Evolutionary conservation across 1,284 basidiomycete genomes (phyloP), one percentile per base, ranked within the genome.

Genomic region (Gymnopus androsaceus): DNA sequence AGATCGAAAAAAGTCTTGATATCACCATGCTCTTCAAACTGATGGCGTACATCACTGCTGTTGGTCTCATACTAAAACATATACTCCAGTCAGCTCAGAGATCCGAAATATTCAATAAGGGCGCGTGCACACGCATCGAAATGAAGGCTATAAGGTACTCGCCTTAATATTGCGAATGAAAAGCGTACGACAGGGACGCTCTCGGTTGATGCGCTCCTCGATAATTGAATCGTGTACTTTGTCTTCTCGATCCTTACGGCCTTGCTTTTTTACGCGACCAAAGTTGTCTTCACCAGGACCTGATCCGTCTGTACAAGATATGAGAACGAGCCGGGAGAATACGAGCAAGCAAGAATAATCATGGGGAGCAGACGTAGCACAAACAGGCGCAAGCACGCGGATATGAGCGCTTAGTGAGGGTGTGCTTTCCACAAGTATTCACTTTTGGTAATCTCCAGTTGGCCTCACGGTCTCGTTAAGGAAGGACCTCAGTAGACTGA

Each of bases 111-210:
- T 46, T 55, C n/a, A n/a, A n/a, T n/a, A n/a, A n/a, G n/a, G n/a
- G 54, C 59, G 55, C 46, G 9, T 31, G 54, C 44, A 44, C 28
- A 48, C 21, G 8, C 42, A 41, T 12, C 48, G 38, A 58, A 46
- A 56, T 14, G 53, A 59, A 50, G 56, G 64, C 50, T 61, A 55
- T 38, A 30, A 51, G 59, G 57, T 55, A 87, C 87, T 89, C 72
- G 91, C 95, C 84, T 94, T 95, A 66, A 98, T 92, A 70, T 98
- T 98, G 65, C 96, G 89, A 61, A 98, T 94, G 69, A 99, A 99
- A 36, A 99, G 76, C 1, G 95, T 98, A 50, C 96, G 84, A 71
- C 96, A 97, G 1, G 95, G 95, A 65, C 92, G 83, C 74, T 97
- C 95, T 65, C 90, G 86, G 69, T 92, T 87, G 61, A 94, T 90